Evolutionary conservation across 768 basidiomycete species (phyloP), one percentile per base, ranked within the genome.

Genomic region (Imleria badia): DNA sequence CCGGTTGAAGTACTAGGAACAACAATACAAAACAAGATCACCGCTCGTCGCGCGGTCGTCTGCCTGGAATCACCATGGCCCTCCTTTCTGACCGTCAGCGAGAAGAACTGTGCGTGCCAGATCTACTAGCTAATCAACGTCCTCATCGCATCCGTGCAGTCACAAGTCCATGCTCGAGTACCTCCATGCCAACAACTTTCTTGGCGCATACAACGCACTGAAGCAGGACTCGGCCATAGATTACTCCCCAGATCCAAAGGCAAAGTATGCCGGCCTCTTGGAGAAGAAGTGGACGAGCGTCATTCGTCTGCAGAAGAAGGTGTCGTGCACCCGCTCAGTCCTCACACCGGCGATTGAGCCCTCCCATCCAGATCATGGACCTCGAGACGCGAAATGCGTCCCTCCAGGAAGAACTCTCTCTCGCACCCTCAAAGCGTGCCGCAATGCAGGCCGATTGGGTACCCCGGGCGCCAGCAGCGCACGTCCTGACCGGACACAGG

Each of bases 211-310:
- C 64, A 79, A 83, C 59, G 81, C 83, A 22, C 71, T 83, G 57
- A 83, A 81, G 66, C 67, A 75, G 39, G 81, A 84, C 55, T 72
- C 78, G 31, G 77, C 79, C 52, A 66, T 80, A 26, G 83, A 86
- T 55, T 90, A 88, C 68, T 78, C 80, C 5, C 90, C 89, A 15
- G 94, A 96, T 76, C 84, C 91, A 22, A 93, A 90, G 68, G 85
- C 91, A 47, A 89, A 91, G 69, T 88, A 86, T 64, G 85, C 86
- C 2, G 94, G 94, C 1, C 74, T 98, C 52, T 74, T 98, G 56
- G 95, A 93, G 77, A 96, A 96, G 86, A 98, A 98, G 73, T 98
- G 95, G 95, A 96, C 92, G 45, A 91, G 89, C 66, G 93, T 97
- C 33, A 95, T 98, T 54, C 82, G 95, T 60, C 73, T 98, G 69